Evolutionary conservation across 2,329 filamentous ascomycete species (phyloP).

Genomic region (Cladosporium sp.): DNA sequence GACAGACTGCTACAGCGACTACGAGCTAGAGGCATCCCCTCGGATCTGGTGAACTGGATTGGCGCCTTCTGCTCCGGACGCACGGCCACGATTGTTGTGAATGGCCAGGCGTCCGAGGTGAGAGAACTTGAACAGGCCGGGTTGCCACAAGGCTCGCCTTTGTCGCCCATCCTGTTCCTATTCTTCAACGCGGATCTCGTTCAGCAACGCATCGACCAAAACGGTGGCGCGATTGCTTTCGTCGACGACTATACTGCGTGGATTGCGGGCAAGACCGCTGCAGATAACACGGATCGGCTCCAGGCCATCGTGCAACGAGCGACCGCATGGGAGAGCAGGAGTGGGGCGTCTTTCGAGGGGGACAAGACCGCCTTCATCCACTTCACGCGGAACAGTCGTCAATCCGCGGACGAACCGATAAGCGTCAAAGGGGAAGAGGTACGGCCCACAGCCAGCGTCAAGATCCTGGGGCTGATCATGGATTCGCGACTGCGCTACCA

Average conservation of each 20-base stretch:
- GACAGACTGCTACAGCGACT: slow-evolving; percentile 19
- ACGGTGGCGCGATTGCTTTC: slow-evolving; percentile 21
- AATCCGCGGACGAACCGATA: not conserved
- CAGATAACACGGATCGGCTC: not conserved
- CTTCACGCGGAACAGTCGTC: slow-evolving; percentile 1
- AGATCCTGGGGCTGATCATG: slow-evolving; percentile 3
- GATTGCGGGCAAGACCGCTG: slow-evolving; percentile 17
- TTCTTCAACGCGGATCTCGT: slow-evolving; percentile 27
- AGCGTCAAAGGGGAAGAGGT: slow-evolving; percentile 3
- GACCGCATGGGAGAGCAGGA: slow-evolving; percentile 2
- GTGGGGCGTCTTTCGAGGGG: slow-evolving; percentile 1
- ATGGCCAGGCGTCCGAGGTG: not conserved
- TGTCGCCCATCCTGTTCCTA: slow-evolving; percentile 32
- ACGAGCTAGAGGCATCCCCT: slow-evolving; percentile 27
- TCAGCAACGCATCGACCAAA: slow-evolving; percentile 2
- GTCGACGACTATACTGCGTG: slow-evolving; percentile 28
- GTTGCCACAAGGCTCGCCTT: slow-evolving; percentile 29
- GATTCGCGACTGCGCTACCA: slow-evolving; percentile 1
- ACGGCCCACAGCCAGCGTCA: not conserved
- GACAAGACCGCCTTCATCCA: slow-evolving; percentile 8
- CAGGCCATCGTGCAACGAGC: not conserved
- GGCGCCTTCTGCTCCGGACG: slow-evolving; percentile 26
- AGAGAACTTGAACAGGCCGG: slow-evolving; percentile 16
- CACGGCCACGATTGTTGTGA: slow-evolving; percentile 17
- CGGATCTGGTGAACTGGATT: slow-evolving; percentile 23